A percentile compares a stretch with the other conserved stretches of the same genome.
Evolutionary conservation across 2,329 filamentous ascomycete genomes (phyloP).

Genomic region (Talaromyces sp.): DNA sequence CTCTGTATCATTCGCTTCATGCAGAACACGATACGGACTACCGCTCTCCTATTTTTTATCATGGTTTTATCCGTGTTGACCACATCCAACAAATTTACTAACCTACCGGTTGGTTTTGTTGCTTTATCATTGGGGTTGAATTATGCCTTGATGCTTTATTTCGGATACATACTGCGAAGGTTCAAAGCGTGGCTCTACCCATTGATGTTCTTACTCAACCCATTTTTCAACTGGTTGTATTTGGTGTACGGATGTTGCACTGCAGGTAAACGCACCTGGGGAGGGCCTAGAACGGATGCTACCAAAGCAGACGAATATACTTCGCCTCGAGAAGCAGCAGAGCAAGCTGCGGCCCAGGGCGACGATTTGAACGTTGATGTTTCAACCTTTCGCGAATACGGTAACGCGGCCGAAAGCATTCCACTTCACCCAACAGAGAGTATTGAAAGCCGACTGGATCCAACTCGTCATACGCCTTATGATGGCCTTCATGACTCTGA

Average conservation of each 20-base stretch:
- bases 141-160: slow-evolving; percentile 94
- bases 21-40: slow-evolving; percentile 95
- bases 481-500: slow-evolving; percentile 65
- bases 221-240: slow-evolving; percentile 97
- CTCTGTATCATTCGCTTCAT: slow-evolving; percentile 83
- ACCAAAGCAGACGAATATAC: slow-evolving; percentile 71
- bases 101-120: slow-evolving; percentile 90
- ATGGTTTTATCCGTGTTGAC: slow-evolving; percentile 82
- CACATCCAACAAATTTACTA: slow-evolving; percentile 70
- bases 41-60: slow-evolving; percentile 88
- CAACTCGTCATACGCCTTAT: slow-evolving; percentile 68
- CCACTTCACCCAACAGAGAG: slow-evolving; percentile 68
- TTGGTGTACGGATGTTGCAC: slow-evolving; percentile 98
- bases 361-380: slow-evolving; percentile 89
- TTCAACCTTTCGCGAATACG: slow-evolving; percentile 64
- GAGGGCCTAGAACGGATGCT: slow-evolving; percentile 85
- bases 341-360: slow-evolving; percentile 70
- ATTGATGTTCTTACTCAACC: slow-evolving; percentile 90
- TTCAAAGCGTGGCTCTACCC: slow-evolving; percentile 96
- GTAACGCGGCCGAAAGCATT: slow-evolving; percentile 43
- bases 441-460: slow-evolving; percentile 55
- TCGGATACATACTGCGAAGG: slow-evolving; percentile 76
- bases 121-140: slow-evolving; percentile 88
- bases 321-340: slow-evolving; percentile 77
- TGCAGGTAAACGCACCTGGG: slow-evolving; percentile 91